These are phyloP conservation scores for Hemisphaericaspora subhashii DNA, from an alignment of 1,139 yeast species.

Conservation along the genomic window DNA sequence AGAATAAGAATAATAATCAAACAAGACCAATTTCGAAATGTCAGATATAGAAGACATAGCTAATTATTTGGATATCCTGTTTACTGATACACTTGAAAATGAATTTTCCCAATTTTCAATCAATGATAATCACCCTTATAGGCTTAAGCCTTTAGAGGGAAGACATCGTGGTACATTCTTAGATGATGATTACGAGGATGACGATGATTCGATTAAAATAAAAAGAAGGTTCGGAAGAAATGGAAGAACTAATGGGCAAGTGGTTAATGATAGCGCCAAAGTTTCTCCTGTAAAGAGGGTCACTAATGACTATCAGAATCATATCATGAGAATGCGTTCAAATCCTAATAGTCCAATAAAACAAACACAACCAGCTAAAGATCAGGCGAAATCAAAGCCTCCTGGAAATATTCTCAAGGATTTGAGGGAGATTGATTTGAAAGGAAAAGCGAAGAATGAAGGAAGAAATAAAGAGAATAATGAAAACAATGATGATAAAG, in stretches of 20 bases:
- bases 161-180: background rate
- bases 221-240: background rate
- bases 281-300: conserved; percentile 19
- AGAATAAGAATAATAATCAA: no score
- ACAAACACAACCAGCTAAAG: no score
- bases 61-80: no score
- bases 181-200: background rate
- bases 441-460: no score
- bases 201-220: background rate
- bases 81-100: no score
- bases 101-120: background rate
- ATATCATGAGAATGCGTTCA: conserved; percentile 17
- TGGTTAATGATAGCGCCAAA: background rate
- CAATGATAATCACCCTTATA: background rate
- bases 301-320: conserved; percentile 22
- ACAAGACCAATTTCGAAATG: no score
- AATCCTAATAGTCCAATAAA: conserved; percentile 14
- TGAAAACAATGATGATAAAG: no score
- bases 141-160: background rate
- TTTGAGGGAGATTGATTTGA: no score
- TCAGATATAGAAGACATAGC: no score
- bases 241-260: no score
- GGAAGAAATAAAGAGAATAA: no score
- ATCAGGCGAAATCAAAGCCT: no score
- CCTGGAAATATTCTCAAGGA: background rate